Conservation (phyloP, 768 basidiomycete species). For the Rhodotorula kratochvilovae region DNA sequence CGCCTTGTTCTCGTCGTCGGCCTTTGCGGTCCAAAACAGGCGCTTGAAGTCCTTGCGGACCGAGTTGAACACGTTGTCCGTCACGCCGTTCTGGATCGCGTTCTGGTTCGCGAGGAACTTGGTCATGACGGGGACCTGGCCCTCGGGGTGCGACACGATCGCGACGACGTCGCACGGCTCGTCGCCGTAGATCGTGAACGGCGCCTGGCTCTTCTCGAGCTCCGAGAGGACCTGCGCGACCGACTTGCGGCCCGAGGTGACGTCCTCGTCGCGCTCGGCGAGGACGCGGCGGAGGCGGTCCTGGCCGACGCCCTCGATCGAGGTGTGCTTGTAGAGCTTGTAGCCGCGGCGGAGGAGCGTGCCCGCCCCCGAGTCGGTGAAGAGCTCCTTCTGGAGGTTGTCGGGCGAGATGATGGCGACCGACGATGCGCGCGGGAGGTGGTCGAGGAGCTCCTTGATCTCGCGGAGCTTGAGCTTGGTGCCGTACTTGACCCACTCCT, state of each 20-base stretch:
- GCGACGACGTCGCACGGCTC: conserved; percentile 94
- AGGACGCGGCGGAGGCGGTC: conserved; percentile 93
- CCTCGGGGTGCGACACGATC: conserved; percentile 84
- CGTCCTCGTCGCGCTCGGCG: conserved; percentile 90
- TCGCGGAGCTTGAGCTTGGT: conserved; percentile 98
- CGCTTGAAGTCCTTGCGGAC: conserved; percentile 89
- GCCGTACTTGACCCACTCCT: conserved; percentile 97
- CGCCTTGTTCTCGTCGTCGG: conserved; percentile 90
- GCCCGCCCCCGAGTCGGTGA: conserved; percentile 95
- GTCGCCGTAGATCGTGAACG: conserved; percentile 95
- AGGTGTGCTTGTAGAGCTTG: conserved; percentile 86
- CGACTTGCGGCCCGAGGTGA: conserved; percentile 72
- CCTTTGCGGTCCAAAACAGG: conserved; percentile 96
- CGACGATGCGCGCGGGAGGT: conserved; percentile 94
- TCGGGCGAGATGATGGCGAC: conserved; percentile 95
- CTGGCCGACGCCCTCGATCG: conserved; percentile 76
- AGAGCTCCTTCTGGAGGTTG: conserved; percentile 92
- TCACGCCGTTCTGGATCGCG: conserved; percentile 86
- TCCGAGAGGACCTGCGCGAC: conserved; percentile 81
- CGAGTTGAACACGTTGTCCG: conserved; percentile 96
- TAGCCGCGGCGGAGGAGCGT: conserved; percentile 97
- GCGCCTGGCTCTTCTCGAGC: conserved; percentile 61
- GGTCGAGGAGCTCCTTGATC: conserved; percentile 97
- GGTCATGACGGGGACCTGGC: conserved; percentile 82
- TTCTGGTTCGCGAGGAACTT: conserved; percentile 82